phyloP scores from a whole-genome alignment of 495 filamentous ascomycete species.

The Copromyces sp. region DNA sequence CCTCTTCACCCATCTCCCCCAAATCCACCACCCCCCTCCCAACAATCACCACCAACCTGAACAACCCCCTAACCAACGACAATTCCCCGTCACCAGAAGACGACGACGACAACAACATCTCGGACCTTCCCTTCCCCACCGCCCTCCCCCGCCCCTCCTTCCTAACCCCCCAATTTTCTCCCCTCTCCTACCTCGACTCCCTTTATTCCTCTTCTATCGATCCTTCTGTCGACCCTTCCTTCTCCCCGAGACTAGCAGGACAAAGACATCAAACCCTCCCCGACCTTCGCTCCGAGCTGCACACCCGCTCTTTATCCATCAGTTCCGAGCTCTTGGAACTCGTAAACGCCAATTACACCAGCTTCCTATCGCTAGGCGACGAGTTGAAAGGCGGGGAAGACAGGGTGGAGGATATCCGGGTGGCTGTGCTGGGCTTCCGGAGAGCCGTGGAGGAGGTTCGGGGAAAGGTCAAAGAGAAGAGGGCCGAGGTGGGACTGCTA shows the following conservation, averaged over 20 bases:
- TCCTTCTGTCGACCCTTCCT: conserved; percentile 49
- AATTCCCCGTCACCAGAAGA: conserved; percentile 27
- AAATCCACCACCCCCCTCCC: conserved; percentile 9
- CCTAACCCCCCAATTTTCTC: conserved; percentile 66
- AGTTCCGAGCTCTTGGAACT: conserved; percentile 81
- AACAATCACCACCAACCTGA: conserved; percentile 29
- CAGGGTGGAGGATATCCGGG: conserved; percentile 80
- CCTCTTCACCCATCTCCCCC: conserved; percentile 21
- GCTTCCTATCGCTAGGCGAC: conserved; percentile 74
- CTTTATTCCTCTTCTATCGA: conserved; percentile 9
- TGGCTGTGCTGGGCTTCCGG: conserved; percentile 75
- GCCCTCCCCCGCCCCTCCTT: conserved; percentile 67
- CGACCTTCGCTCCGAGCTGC: conserved; percentile 79
- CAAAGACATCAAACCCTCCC: conserved; percentile 82
- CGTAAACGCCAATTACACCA: conserved; percentile 86
- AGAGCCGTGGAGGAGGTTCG: conserved; percentile 57
- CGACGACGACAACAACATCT: conserved; percentile 42
- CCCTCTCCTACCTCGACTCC: conserved; percentile 57
- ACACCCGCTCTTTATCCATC: conserved; percentile 61
- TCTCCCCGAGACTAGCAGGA: conserved; percentile 19
- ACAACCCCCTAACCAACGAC: conserved; percentile 22
- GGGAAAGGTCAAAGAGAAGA: conserved; percentile 33
- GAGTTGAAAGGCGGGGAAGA: conserved; percentile 83
- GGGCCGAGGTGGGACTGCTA: conserved; percentile 28
- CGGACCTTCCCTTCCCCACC: conserved; percentile 70